Conservation (phyloP, 1,284 basidiomycete species). For the Laetiporus sulphureus region DNA sequence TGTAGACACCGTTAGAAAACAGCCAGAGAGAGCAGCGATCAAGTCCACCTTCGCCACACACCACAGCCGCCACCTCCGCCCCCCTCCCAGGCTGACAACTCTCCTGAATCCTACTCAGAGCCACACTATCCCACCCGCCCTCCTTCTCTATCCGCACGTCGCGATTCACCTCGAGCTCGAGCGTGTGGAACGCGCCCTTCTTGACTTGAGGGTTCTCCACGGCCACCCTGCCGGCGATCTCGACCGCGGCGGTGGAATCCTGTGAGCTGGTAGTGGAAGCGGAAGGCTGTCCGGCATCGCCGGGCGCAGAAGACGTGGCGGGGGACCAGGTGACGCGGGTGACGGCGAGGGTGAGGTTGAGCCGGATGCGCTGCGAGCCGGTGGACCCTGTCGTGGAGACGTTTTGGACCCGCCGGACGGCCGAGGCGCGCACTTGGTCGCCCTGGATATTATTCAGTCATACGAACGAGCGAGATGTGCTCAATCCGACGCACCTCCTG, state of each 20-base stretch:
- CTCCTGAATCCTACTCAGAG: conserved; percentile 79
- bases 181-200: conserved; percentile 92
- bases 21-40: neutral
- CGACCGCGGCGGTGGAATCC: conserved; percentile 59
- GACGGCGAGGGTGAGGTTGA: conserved; percentile 84
- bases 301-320: conserved; percentile 39
- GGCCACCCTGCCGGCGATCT: conserved; percentile 86
- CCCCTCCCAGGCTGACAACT: conserved; percentile 88
- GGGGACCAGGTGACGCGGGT: conserved; percentile 65
- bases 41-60: conserved; percentile 79
- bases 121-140: conserved; percentile 88
- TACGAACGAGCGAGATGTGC: neutral
- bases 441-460: conserved; percentile 36
- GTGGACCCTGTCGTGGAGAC: conserved; percentile 90
- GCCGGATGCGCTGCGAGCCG: conserved; percentile 83
- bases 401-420: conserved; percentile 77
- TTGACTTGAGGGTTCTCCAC: conserved; percentile 90
- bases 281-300: conserved; percentile 35
- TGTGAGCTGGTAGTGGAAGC: conserved; percentile 29
- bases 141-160: conserved; percentile 88
- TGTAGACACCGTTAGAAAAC: neutral
- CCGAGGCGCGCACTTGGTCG: conserved; percentile 85
- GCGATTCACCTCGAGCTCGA: conserved; percentile 92
- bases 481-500: conserved; percentile 43
- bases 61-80: conserved; percentile 94